Evolutionary conservation across 176 grass and related monocot genomes (phyloP).

Genomic region (Carex littledalei): DNA sequence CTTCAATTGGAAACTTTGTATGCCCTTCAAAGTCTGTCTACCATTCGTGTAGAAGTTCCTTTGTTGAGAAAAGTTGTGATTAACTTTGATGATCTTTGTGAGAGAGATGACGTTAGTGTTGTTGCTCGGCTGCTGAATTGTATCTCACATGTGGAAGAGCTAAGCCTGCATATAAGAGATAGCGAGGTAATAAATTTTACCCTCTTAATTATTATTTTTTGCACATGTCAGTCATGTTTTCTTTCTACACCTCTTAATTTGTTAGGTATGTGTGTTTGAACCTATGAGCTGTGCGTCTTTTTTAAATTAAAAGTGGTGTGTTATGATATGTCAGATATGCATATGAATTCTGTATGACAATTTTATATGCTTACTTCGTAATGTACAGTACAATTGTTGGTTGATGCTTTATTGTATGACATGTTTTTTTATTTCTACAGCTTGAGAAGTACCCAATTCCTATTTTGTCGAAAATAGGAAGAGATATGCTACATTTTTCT

Average conservation of each 20-base stretch:
- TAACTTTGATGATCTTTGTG: background rate
- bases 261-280: background rate
- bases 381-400: background rate
- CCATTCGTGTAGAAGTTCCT: background rate
- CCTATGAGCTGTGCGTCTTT: background rate
- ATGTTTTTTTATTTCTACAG: background rate
- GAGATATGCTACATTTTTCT: background rate
- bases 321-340: no score
- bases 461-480: background rate
- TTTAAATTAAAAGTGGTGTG: background rate
- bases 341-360: no score
- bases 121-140: background rate
- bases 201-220: background rate
- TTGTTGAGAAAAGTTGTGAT: background rate
- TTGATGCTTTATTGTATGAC: background rate
- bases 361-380: no score
- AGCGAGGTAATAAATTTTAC: background rate
- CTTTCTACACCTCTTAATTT: background rate
- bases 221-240: background rate
- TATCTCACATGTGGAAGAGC: background rate
- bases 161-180: background rate
- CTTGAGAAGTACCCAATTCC: background rate
- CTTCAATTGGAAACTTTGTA: background rate
- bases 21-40: no score
- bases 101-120: background rate